Percentiles rank a stretch among this genome's conserved stretches.
Evolutionary conservation across 2,329 filamentous ascomycete species (phyloP).

Genomic region (Periconia sp.): DNA sequence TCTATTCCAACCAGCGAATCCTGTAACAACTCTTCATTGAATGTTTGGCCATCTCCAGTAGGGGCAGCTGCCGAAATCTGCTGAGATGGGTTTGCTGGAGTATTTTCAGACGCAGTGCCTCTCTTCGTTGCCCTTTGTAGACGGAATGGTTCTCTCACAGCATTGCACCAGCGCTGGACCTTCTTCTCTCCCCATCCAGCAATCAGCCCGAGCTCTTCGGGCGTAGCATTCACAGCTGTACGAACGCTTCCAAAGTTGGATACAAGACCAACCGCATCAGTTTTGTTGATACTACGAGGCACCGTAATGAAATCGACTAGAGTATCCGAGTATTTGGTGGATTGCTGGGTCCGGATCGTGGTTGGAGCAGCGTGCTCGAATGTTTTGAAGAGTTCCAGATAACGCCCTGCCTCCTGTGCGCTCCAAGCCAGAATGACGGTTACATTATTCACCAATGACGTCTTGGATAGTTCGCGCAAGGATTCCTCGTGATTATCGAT

Average conservation of each 20-base stretch:
- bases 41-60: slow-evolving; percentile 17
- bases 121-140: slow-evolving; percentile 69
- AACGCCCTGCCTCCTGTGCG: slow-evolving; percentile 87
- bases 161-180: slow-evolving; percentile 79
- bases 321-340: slow-evolving; percentile 79
- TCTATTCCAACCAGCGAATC: slow-evolving; percentile 30
- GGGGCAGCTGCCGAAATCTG: slow-evolving; percentile 25
- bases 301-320: slow-evolving; percentile 92
- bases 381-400: slow-evolving; percentile 92
- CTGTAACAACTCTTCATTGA: slow-evolving; percentile 14
- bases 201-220: slow-evolving; percentile 83
- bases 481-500: slow-evolving; percentile 92
- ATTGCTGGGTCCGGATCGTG: slow-evolving; percentile 83
- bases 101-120: slow-evolving; percentile 43
- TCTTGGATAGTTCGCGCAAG: slow-evolving; percentile 88
- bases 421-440: slow-evolving; percentile 94
- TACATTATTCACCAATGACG: slow-evolving; percentile 86
- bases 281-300: slow-evolving; percentile 88
- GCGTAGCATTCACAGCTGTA: slow-evolving; percentile 82
- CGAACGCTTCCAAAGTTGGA: slow-evolving; percentile 88
- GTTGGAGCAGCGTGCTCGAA: slow-evolving; percentile 84
- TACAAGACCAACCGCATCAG: slow-evolving; percentile 86
- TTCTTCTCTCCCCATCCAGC: slow-evolving; percentile 95
- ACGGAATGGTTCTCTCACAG: slow-evolving; percentile 83
- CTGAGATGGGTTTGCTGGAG: slow-evolving; percentile 21